Conservation (phyloP, 2,329 filamentous ascomycete species). For the Xylaria polymorpha region DNA sequence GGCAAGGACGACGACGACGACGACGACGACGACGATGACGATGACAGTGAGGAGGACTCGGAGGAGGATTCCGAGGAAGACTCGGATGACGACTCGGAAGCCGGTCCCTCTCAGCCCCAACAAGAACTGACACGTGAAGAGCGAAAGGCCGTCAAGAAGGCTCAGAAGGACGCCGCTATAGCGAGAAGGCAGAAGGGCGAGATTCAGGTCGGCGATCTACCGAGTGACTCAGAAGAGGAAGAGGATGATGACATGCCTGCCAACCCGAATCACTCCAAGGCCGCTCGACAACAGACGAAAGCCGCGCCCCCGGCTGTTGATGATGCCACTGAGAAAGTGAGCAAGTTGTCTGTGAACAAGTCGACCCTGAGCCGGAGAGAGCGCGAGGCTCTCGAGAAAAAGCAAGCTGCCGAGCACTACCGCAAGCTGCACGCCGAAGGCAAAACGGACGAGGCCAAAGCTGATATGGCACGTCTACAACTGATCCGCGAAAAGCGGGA, state of each 20-base stretch:
- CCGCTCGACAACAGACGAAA: conserved; percentile 69
- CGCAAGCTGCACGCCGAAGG: conserved; percentile 92
- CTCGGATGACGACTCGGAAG: conserved; percentile 62
- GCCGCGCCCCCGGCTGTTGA: conserved; percentile 58
- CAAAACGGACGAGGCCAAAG: conserved; percentile 95
- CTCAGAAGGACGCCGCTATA: conserved; percentile 89
- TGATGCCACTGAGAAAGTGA: conserved; percentile 65
- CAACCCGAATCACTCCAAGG: conserved; percentile 92
- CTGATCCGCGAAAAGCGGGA: conserved; percentile 88
- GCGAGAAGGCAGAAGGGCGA: conserved; percentile 76
- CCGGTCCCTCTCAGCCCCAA: conserved; percentile 57
- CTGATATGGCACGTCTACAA: conserved; percentile 84
- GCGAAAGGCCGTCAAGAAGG: conserved; percentile 87
- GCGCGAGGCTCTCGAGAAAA: conserved; percentile 83
- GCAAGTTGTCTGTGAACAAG: conserved; percentile 66
- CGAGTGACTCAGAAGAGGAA: conserved; percentile 66
- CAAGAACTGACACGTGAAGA: conserved; percentile 82
- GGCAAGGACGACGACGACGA: too few species aligned
- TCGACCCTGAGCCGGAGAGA: conserved; percentile 64
- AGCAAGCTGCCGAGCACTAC: conserved; percentile 89
- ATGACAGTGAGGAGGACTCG: conserved; percentile 62
- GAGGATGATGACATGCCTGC: conserved; percentile 76
- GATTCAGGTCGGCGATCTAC: conserved; percentile 87
- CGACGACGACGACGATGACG: conserved; percentile 60
- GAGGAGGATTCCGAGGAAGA: conserved; percentile 54